Evolutionary conservation across 169 alveolate genomes (phyloP).

Genomic region (Neospora caninum): DNA sequence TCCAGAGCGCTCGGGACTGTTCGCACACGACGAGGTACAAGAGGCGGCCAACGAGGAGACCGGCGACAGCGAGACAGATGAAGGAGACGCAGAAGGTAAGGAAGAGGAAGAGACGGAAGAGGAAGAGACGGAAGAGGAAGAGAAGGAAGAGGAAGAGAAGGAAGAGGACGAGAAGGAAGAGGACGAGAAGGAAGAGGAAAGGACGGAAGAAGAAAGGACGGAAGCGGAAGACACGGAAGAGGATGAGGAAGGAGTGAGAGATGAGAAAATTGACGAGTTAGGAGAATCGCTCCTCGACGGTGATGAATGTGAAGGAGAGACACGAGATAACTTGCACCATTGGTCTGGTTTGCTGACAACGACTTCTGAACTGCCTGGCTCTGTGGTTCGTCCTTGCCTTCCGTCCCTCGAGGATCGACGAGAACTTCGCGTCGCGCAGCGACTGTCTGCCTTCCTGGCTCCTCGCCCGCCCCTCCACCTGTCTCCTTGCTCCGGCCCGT

Average conservation of each 20-base stretch:
- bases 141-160: not conserved
- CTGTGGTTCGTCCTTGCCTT: too few species aligned
- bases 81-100: not conserved
- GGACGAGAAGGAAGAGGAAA: not conserved
- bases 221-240: not conserved
- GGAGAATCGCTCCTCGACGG: not conserved
- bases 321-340: too few species aligned
- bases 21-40: too few species aligned
- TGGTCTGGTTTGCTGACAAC: too few species aligned
- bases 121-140: conserved; percentile 3
- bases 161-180: not conserved
- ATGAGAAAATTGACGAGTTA: not conserved
- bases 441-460: not conserved
- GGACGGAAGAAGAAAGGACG: not conserved
- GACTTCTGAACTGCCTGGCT: too few species aligned
- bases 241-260: not conserved
- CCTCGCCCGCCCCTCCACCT: too few species aligned
- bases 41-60: too few species aligned
- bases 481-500: too few species aligned
- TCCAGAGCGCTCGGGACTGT: too few species aligned
- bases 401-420: too few species aligned
- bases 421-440: not conserved
- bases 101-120: not conserved
- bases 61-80: not conserved
- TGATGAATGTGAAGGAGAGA: too few species aligned